Base-by-base conservation (phyloP, 371 early-diverging fungal genomes). In the Circinella minor region DNA sequence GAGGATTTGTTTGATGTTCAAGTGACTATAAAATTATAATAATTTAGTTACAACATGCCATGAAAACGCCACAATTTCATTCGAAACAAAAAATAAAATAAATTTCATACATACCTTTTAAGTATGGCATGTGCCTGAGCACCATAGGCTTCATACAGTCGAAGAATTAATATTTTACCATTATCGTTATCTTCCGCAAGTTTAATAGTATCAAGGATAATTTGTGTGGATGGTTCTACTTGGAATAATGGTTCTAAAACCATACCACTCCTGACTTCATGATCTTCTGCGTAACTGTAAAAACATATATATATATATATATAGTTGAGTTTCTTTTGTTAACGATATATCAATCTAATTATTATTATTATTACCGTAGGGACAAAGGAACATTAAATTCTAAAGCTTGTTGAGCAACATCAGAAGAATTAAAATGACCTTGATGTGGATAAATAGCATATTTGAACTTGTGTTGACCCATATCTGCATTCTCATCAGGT, bases 111-210 rank as follows among this genome's bases (percentile, higher is more conserved):
- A 67, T 85, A 93, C 93, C 90, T 90, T 27, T 70, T 78, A 43
- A 95, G 69, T 18, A 65, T 73, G 27, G 83, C 88, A 34, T 68
- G 75, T 3, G 92, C 91, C 13, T 91, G 92, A 8, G 97, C 97
- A n/a, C 99, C 98, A 77, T 89, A 94, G 0, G 95, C 91, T 77
- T 99, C 98, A 76, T 95, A 95, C 10, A 98, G 68, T 54, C 99
- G 86, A 34, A 99, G 68, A 38, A 98, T 82, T 17, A 98, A 63
- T 7, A 72, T 69, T 5, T 79, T 66, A 10, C 81, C 77, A 43
- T 72, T 62, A 14, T 77, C 81, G 2, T 72, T 27, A 59, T 95
- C 95, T 79, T 97, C 97, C 3, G 97, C 92, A 11, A 83, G 71
- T 77, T 97, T 98, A 69, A 98, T 78, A 0, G 95, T 93, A 74